phyloP scores from a whole-genome alignment of 2,329 filamentous ascomycete genomes.

The Ceratocystis variospora region DNA sequence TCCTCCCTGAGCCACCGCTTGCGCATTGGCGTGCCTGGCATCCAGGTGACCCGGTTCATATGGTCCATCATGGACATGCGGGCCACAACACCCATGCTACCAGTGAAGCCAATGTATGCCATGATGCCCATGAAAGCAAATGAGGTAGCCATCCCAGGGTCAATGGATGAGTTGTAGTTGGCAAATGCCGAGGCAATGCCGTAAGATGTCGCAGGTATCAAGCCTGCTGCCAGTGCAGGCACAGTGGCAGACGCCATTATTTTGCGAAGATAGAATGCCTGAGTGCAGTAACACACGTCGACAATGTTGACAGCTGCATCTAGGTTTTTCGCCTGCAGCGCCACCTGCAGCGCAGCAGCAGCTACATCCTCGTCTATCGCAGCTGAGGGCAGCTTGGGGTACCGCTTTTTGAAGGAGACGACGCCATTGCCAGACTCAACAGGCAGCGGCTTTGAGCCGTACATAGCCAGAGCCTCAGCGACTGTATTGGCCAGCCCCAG shows the following conservation, averaged over 20 bases:
- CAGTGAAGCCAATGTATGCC: constrained; percentile 70
- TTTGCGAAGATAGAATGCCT: constrained; percentile 54
- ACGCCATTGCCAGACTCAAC: constrained; percentile 22
- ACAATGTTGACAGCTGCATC: constrained; percentile 63
- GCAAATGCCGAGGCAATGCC: constrained; percentile 45
- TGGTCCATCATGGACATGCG: constrained; percentile 84
- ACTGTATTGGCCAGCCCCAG: constrained; percentile 63
- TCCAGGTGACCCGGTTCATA: constrained; percentile 88
- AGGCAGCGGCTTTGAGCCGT: constrained; percentile 68
- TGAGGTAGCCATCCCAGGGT: constrained; percentile 56
- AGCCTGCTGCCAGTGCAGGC: constrained; percentile 42
- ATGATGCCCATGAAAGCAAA: constrained; percentile 69
- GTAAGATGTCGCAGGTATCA: constrained; percentile 56
- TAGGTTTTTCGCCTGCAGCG: constrained; percentile 67
- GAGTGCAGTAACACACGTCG: constrained; percentile 52
- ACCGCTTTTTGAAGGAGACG: constrained; percentile 30
- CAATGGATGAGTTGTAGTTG: constrained; percentile 65
- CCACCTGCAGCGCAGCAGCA: constrained; percentile 59
- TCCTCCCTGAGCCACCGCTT: constrained; percentile 81
- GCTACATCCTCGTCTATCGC: constrained; percentile 61
- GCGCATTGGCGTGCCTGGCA: constrained; percentile 63
- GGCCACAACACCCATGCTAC: constrained; percentile 69
- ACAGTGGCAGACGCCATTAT: constrained; percentile 49
- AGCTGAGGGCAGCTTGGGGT: constrained; percentile 53
- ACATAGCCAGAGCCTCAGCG: constrained; percentile 66